phyloP scores from a whole-genome alignment of 371 early-diverging fungal species.

The Zychaea mexicana region DNA sequence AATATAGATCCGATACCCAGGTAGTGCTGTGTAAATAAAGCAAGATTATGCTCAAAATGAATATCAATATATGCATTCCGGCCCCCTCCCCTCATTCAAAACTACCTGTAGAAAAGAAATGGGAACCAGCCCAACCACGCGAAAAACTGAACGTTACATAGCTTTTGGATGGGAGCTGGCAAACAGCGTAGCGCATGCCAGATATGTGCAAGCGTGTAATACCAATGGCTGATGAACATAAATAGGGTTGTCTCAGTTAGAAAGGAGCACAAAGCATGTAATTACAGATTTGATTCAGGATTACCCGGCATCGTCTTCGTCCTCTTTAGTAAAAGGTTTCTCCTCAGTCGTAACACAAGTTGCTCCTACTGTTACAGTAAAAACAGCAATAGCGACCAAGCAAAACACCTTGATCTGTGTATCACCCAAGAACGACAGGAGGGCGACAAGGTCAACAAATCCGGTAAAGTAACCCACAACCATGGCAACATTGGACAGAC shows the following conservation, averaged over 20 bases:
- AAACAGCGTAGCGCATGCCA: slow-evolving; percentile 43
- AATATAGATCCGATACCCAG: slow-evolving; percentile 48
- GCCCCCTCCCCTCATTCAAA: neutral
- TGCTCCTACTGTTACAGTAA: slow-evolving; percentile 40
- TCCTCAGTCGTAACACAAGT: slow-evolving; percentile 58
- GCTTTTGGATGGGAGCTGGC: slow-evolving; percentile 53
- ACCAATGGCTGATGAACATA: slow-evolving; percentile 26
- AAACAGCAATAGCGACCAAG: slow-evolving; percentile 53
- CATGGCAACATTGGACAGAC: slow-evolving; percentile 73
- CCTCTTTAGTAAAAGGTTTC: slow-evolving; percentile 19
- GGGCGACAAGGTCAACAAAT: slow-evolving; percentile 58
- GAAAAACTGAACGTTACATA: slow-evolving; percentile 74
- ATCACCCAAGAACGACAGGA: slow-evolving; percentile 60
- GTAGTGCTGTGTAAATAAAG: slow-evolving; percentile 35
- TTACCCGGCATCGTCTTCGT: neutral
- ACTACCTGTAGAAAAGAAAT: slow-evolving; percentile 46
- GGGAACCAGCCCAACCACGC: slow-evolving; percentile 82
- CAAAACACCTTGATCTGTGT: slow-evolving; percentile 64
- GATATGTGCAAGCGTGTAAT: slow-evolving; percentile 41
- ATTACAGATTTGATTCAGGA: neutral
- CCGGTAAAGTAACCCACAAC: slow-evolving; percentile 72
- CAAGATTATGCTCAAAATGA: no score
- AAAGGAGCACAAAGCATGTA: neutral
- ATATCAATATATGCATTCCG: no score
- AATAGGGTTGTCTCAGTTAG: no score